A percentile compares a stretch with the other conserved stretches of the same genome.
Evolutionary conservation across 179 eudicot genomes (phyloP).

Genomic region (Beta lomatogona): DNA sequence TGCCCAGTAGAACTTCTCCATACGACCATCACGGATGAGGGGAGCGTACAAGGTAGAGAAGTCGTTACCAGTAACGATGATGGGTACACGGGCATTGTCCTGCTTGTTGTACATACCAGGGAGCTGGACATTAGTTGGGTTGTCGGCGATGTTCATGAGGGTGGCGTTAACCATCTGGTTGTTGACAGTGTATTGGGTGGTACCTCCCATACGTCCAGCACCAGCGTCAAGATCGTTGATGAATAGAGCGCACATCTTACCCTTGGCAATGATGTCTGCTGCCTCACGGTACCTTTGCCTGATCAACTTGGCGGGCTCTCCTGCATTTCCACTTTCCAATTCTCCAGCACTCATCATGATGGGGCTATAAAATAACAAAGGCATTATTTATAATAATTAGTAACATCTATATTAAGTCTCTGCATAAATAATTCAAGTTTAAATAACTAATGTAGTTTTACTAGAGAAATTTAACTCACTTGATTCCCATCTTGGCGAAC

Average conservation of each 20-base stretch:
- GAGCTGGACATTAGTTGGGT: conserved; percentile 83
- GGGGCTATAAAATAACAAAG: conserved; percentile 44
- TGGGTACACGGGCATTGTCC: conserved; percentile 79
- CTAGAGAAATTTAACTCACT: conserved; percentile 38
- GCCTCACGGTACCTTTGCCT: conserved; percentile 87
- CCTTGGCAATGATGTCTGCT: conserved; percentile 75
- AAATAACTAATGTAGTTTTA: too few species aligned
- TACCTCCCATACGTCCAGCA: conserved; percentile 82
- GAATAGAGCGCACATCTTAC: conserved; percentile 80
- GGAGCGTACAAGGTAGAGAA: conserved; percentile 85
- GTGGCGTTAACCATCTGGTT: conserved; percentile 91
- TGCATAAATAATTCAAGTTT: too few species aligned
- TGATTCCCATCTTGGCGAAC: conserved; percentile 85
- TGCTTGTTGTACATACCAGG: conserved; percentile 91
- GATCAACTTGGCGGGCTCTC: conserved; percentile 81
- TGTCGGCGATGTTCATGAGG: conserved; percentile 89
- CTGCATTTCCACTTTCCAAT: conserved; percentile 80
- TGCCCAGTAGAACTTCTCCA: conserved; percentile 94
- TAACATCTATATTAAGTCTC: too few species aligned
- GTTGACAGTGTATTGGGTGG: conserved; percentile 85
- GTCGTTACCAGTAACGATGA: conserved; percentile 79
- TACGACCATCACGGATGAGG: conserved; percentile 87
- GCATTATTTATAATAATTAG: background rate
- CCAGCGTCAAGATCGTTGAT: conserved; percentile 91
- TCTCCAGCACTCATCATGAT: conserved; percentile 96